Percentiles rank a stretch among this genome's conserved stretches.
phyloP scores from a whole-genome alignment of 2,329 filamentous ascomycete species.

The Phaeosphaeriaceae sp. region DNA sequence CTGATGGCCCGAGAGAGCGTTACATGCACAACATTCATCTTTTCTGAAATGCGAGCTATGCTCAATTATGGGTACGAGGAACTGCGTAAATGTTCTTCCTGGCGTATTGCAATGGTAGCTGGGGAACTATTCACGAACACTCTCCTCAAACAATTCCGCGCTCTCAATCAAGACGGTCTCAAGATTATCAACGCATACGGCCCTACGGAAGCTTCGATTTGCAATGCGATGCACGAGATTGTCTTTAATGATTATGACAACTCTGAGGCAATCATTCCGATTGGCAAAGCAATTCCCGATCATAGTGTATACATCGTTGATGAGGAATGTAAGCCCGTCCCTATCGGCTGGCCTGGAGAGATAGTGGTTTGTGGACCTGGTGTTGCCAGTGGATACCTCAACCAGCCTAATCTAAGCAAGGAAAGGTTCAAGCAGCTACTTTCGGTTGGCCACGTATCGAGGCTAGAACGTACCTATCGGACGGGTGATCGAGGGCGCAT shows the following conservation, averaged over 20 bases:
- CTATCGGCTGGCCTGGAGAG: constrained; percentile 51
- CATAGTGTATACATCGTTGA: constrained; percentile 50
- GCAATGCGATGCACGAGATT: neutral
- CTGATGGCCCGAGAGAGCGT: constrained; percentile 48
- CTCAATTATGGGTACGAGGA: constrained; percentile 16
- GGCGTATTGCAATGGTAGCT: constrained; percentile 18
- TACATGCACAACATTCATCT: constrained; percentile 49
- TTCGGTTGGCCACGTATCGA: no score
- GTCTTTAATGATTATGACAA: neutral
- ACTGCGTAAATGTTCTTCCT: constrained; percentile 30
- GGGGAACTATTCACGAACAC: constrained; percentile 8
- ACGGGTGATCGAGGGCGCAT: neutral
- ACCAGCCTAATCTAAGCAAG: constrained; percentile 17
- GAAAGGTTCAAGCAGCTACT: no score
- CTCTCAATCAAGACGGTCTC: constrained; percentile 1
- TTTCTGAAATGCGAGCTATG: constrained; percentile 49
- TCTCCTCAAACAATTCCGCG: constrained; percentile 5
- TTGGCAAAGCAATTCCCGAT: neutral
- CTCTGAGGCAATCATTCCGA: constrained; percentile 1
- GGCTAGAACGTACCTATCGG: neutral
- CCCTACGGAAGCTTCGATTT: constrained; percentile 16
- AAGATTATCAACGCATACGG: constrained; percentile 24
- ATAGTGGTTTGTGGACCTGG: constrained; percentile 53
- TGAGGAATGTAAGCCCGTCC: constrained; percentile 41
- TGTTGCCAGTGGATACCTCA: constrained; percentile 36